These are phyloP conservation scores for Talaromyces thailandensis DNA, from an alignment of 495 filamentous ascomycete species.

Conservation along the genomic window DNA sequence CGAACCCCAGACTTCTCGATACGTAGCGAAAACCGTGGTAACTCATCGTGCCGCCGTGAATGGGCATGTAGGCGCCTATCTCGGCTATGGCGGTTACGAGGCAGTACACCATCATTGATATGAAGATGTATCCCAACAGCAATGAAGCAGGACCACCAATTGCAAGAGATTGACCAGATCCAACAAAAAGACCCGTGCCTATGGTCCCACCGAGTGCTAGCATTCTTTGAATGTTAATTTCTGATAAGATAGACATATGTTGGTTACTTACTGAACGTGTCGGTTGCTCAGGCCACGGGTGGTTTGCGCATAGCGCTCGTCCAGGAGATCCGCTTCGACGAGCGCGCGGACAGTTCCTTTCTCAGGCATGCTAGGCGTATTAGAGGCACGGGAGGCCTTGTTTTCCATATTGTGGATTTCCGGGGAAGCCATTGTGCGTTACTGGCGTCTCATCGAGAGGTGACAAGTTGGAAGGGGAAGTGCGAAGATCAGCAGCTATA, in stretches of 20 bases:
- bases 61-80: conserved; percentile 55
- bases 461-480: not conserved
- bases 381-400: not conserved
- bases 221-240: conserved; percentile 6
- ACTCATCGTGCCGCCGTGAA: conserved; percentile 49
- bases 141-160: conserved; percentile 56
- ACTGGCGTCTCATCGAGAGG: not conserved
- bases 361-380: conserved; percentile 2
- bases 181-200: conserved; percentile 68
- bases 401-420: not conserved
- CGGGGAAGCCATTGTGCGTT: not conserved
- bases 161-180: conserved; percentile 54
- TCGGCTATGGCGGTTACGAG: conserved; percentile 58
- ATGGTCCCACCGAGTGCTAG: conserved; percentile 67
- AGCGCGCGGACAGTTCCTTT: conserved; percentile 17
- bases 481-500: not conserved
- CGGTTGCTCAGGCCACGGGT: conserved; percentile 40
- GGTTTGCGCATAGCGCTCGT: conserved; percentile 30
- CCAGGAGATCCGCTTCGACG: conserved; percentile 28
- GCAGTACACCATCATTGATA: conserved; percentile 49
- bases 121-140: conserved; percentile 61
- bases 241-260: too few relatives aligned
- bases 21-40: conserved; percentile 55
- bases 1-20: conserved; percentile 61
- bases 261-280: conserved; percentile 50